Base-by-base conservation (phyloP, 2,329 filamentous ascomycete species). In the Hypomyces perniciosus region DNA sequence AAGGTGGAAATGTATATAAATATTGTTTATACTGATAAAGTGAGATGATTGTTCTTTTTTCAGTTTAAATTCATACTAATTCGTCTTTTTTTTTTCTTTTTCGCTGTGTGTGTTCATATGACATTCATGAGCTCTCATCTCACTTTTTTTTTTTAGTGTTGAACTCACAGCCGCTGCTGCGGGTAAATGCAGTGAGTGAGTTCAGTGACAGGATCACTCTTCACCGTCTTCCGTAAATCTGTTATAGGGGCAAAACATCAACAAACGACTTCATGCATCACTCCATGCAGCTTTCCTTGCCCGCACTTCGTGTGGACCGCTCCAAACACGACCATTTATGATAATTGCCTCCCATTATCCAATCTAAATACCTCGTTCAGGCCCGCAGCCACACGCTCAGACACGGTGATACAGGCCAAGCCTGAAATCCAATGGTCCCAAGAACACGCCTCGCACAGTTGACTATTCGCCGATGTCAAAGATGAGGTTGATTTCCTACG, bases 401-500 rank as follows among this genome's bases (percentile, higher is more conserved):
- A 13, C 20, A 20, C n/a, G n/a, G n/a, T n/a, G n/a, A n/a, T 20
- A 20, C 20, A 20, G 20, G 20, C 20, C 20, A 20, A 20, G 20
- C 20, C 33, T 27, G 8, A n/a, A 20, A 42, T 42, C 13, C 10
- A 5, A 10, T 28, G 8, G 39, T 27, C 13, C 10, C 13, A 13
- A 28, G n/a, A n/a, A n/a, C n/a, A 38, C n/a, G 35, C 35, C 9
- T 38, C 35, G 35, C 35, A 6, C 10, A n/a, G 35, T 12, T 13
- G 13, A 13, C 27, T 28, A 9, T 26, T 26, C 31, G 8, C 6
- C 9, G n/a, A 34, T n/a, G 4, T 8, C 43, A n/a, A 47, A 50
- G 12, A 54, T 51, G 52, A 29, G 9, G 8, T 39, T 44, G 5
- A 37, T 51, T 7, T 28, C 29, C n/a, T 31, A 44, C 20, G 40